Conservation (phyloP, 2,329 filamentous ascomycete species). For the Falciphora oryzae region DNA sequence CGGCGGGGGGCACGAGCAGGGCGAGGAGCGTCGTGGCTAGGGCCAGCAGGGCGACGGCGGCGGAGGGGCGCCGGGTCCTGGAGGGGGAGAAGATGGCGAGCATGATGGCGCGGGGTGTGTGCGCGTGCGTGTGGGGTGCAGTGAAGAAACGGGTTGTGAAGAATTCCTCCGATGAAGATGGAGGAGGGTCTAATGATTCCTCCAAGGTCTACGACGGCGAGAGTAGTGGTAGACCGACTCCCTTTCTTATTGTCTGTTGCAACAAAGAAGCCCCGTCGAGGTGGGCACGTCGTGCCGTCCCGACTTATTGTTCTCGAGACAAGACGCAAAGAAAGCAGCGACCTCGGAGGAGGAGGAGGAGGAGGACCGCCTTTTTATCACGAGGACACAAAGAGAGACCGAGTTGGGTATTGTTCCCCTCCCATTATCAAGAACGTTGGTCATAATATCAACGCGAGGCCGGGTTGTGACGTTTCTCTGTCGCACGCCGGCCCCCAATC, state of each 20-base stretch:
- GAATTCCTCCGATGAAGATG: too few species aligned
- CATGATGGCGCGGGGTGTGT: background rate
- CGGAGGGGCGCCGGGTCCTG: too few species aligned
- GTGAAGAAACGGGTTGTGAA: too few species aligned
- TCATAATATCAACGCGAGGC: too few species aligned
- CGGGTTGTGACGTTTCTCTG: background rate
- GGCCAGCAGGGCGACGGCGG: background rate
- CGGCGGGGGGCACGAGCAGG: slow-evolving; percentile 12
- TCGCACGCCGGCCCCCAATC: too few species aligned
- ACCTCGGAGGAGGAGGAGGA: too few species aligned
- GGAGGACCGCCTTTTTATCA: background rate
- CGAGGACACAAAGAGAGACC: background rate
- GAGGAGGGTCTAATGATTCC: too few species aligned
- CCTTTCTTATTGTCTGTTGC: background rate
- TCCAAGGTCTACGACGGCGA: background rate
- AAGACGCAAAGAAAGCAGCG: background rate
- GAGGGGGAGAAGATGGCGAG: background rate
- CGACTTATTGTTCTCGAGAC: background rate
- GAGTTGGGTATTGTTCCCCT: too few species aligned
- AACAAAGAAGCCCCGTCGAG: background rate
- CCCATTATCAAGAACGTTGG: too few species aligned
- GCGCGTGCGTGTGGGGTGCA: too few species aligned
- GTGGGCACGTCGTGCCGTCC: too few species aligned
- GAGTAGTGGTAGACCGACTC: too few species aligned
- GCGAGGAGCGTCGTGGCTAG: background rate